phyloP scores from a whole-genome alignment of 805 yeast species.

The Naumovozyma dairenensis region DNA sequence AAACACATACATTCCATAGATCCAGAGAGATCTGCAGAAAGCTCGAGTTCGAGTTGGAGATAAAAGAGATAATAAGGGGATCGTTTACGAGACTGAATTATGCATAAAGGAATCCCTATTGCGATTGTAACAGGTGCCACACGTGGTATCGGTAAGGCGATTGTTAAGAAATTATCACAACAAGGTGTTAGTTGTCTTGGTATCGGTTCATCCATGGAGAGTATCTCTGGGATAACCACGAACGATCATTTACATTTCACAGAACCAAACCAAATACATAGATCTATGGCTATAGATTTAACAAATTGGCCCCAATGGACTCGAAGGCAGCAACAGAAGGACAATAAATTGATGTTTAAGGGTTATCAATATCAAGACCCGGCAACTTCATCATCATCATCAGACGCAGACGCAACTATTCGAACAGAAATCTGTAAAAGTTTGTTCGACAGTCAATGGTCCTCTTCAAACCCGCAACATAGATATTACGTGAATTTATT shows the following conservation, averaged over 20 bases:
- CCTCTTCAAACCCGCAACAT: not conserved
- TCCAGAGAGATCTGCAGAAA: no score
- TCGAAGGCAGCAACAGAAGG: not conserved
- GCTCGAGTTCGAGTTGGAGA: no score
- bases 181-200: constrained; percentile 22
- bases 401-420: not conserved
- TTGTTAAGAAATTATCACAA: constrained; percentile 22
- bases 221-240: constrained; percentile 3
- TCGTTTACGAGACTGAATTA: no score
- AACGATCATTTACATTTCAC: constrained; percentile 6
- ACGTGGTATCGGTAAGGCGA: constrained; percentile 33
- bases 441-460: constrained; percentile 2
- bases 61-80: no score
- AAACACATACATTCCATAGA: no score
- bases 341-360: constrained; percentile 1
- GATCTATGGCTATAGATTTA: constrained; percentile 22
- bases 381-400: no score
- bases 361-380: constrained; percentile 11
- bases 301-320: constrained; percentile 25
- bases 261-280: constrained; percentile 13
- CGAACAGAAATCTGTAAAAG: not conserved
- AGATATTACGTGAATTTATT: constrained; percentile 14
- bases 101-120: constrained; percentile 10
- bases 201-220: constrained; percentile 17
- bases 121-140: constrained; percentile 36